These are phyloP conservation scores for Mycotypha africana DNA, from an alignment of 371 early-diverging fungal genomes.

Conservation along the genomic window DNA sequence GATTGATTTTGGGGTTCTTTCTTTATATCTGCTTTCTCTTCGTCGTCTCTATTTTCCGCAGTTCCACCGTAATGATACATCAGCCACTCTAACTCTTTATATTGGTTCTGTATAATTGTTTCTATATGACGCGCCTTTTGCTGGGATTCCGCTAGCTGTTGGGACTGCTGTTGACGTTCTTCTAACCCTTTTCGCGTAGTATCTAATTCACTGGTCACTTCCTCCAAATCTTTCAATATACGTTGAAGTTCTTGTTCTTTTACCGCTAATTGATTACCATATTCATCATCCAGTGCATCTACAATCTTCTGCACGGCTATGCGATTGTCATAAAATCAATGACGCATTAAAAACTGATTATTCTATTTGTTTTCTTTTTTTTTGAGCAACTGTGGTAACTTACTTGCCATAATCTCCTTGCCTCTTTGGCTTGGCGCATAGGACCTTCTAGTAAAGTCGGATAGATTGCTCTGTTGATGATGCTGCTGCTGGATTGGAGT, in stretches of 20 bases:
- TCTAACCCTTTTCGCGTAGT: constrained; percentile 59
- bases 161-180: constrained; percentile 39
- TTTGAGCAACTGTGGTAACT: too few species aligned
- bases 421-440: constrained; percentile 40
- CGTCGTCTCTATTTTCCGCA: too few species aligned
- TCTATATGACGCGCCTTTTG: constrained; percentile 49
- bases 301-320: constrained; percentile 68
- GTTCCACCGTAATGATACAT: neutral
- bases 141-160: constrained; percentile 53
- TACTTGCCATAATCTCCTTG: constrained; percentile 53
- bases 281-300: constrained; percentile 62
- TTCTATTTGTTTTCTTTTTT: too few species aligned
- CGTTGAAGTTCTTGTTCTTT: constrained; percentile 59
- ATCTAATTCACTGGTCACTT: constrained; percentile 62
- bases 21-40: too few species aligned
- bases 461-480: too few species aligned
- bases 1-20: too few species aligned
- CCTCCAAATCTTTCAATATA: constrained; percentile 54
- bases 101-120: constrained; percentile 30
- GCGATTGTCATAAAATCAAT: neutral
- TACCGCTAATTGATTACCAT: constrained; percentile 51
- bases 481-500: neutral
- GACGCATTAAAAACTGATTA: neutral
- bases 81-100: constrained; percentile 11
- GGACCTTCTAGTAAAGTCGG: constrained; percentile 8